Conservation (phyloP, 1,139 yeast species). For the Taphrina deformans region DNA sequence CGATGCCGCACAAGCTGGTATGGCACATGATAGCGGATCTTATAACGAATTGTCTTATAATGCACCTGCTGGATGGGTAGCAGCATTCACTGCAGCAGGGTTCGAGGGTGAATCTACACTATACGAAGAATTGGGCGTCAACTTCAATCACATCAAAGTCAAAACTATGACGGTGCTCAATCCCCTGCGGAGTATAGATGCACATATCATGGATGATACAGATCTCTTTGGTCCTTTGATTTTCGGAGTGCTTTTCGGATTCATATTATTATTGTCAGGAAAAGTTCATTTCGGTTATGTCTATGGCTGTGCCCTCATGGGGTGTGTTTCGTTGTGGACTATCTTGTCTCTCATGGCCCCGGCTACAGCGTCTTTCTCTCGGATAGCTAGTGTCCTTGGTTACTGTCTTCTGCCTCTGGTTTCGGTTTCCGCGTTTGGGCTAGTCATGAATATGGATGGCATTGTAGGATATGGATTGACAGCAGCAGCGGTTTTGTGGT, state of each 20-base stretch:
- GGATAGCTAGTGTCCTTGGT: slow-evolving; percentile 90
- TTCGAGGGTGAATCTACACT: slow-evolving; percentile 92
- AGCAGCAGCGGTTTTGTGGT: slow-evolving; percentile 78
- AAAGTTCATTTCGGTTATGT: slow-evolving; percentile 96
- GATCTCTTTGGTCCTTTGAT: slow-evolving; percentile 95
- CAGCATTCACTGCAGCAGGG: slow-evolving; percentile 92
- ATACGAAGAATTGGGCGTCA: slow-evolving; percentile 88
- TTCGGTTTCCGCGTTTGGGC: slow-evolving; percentile 71
- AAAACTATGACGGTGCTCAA: slow-evolving; percentile 86
- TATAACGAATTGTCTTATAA: slow-evolving; percentile 7
- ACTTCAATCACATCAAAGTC: slow-evolving; percentile 78
- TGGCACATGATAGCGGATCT: neutral
- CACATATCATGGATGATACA: slow-evolving; percentile 82
- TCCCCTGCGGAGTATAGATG: slow-evolving; percentile 60
- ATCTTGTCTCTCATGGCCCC: slow-evolving; percentile 83
- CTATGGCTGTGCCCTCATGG: slow-evolving; percentile 92
- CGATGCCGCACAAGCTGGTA: neutral
- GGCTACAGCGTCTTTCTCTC: slow-evolving; percentile 58
- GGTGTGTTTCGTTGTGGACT: slow-evolving; percentile 79
- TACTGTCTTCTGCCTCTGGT: slow-evolving; percentile 91
- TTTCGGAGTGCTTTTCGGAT: slow-evolving; percentile 86
- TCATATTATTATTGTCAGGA: slow-evolving; percentile 65
- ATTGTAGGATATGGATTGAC: slow-evolving; percentile 68
- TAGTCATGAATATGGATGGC: slow-evolving; percentile 62
- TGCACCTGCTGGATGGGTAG: slow-evolving; percentile 60